phyloP scores from a whole-genome alignment of 1,139 yeast species.

The Yamadazyma sp. region DNA sequence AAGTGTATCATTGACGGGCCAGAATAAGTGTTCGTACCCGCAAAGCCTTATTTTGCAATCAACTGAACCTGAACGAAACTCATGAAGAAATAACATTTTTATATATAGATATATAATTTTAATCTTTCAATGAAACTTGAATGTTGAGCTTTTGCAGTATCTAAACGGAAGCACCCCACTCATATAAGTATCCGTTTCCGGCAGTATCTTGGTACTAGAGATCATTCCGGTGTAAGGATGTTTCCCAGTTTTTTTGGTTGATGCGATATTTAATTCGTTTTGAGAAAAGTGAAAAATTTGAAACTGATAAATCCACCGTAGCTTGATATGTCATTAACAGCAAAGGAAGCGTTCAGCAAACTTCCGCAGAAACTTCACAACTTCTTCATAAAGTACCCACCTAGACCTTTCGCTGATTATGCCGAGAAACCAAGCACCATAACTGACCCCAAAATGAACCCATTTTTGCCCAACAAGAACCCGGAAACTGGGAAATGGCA shows the following conservation, averaged over 20 bases:
- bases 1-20: conserved; percentile 51
- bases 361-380: conserved; percentile 73
- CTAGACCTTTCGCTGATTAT: conserved; percentile 73
- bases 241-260: background rate
- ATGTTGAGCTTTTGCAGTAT: too few relatives aligned
- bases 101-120: background rate
- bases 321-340: conserved; percentile 25
- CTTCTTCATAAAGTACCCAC: conserved; percentile 84
- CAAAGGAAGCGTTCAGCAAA: conserved; percentile 48
- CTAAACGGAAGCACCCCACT: too few relatives aligned
- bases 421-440: conserved; percentile 64
- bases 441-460: conserved; percentile 73
- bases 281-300: conserved; percentile 4
- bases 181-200: too few relatives aligned
- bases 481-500: conserved; percentile 78
- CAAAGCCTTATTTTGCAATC: background rate
- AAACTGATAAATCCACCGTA: background rate
- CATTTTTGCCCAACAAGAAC: conserved; percentile 84
- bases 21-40: conserved; percentile 6
- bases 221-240: background rate
- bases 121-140: conserved; percentile 5
- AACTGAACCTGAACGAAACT: background rate
- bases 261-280: background rate
- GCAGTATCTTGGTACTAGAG: too few relatives aligned
- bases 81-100: background rate